A percentile compares a stretch with the other conserved stretches of the same genome.
Evolutionary conservation across 192 early-diverging fungal genomes (phyloP).

Genomic region (Piromyces finnis): DNA sequence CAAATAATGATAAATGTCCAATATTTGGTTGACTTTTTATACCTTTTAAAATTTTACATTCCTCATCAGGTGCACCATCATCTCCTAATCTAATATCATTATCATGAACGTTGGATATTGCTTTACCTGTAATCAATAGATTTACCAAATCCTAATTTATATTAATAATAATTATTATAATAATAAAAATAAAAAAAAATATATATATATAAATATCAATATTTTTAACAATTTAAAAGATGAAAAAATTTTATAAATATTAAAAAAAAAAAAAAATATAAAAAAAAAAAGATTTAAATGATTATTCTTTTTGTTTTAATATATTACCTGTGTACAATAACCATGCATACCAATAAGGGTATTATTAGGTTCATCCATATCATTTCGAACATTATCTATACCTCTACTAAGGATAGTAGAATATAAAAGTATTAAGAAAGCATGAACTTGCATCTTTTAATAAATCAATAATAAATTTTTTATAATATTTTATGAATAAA

Average conservation of each 20-base stretch:
- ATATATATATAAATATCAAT: too few relatives aligned
- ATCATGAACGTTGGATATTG: constrained; percentile 26
- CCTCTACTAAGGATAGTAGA: constrained; percentile 23
- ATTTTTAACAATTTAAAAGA: too few relatives aligned
- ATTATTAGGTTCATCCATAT: constrained; percentile 21
- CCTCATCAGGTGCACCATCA: constrained; percentile 3
- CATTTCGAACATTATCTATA: constrained; percentile 11
- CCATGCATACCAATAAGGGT: constrained; percentile 24
- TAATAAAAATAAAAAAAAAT: neutral
- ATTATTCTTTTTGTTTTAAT: neutral
- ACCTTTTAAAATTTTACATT: constrained; percentile 18
- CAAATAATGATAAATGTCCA: constrained; percentile 28
- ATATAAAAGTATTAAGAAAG: constrained; percentile 20
- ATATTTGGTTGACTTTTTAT: constrained; percentile 10
- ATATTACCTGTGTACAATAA: constrained; percentile 26
- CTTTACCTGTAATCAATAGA: constrained; percentile 19
- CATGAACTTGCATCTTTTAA: constrained; percentile 7
- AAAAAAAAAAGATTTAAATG: too few relatives aligned
- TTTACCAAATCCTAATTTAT: constrained; percentile 23
- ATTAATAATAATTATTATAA: neutral
- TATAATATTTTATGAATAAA: too few relatives aligned
- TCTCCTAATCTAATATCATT: constrained; percentile 18
- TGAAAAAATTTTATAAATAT: too few relatives aligned
- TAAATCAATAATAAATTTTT: too few relatives aligned
- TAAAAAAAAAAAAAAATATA: too few relatives aligned